Evolutionary conservation across 2,329 filamentous ascomycete genomes (phyloP).

Genomic region (Fusarium siculi): DNA sequence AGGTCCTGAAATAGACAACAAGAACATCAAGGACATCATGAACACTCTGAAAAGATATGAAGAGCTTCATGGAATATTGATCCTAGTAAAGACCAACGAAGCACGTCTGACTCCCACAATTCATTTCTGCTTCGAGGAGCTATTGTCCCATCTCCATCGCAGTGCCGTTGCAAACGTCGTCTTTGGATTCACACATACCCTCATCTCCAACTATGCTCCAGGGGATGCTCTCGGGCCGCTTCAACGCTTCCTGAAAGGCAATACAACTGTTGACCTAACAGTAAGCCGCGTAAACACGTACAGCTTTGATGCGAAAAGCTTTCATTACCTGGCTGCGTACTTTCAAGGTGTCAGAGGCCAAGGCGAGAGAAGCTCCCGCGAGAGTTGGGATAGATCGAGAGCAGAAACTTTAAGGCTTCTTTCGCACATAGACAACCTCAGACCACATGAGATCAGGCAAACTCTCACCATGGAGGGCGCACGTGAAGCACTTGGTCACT

Average conservation of each 20-base stretch:
- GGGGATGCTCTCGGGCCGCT: conserved; percentile 9
- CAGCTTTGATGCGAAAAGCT: conserved; percentile 35
- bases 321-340: conserved; percentile 13
- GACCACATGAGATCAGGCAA: conserved; percentile 31
- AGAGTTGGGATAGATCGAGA: conserved; percentile 35
- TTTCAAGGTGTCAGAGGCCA: neutral
- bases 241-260: neutral
- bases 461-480: conserved; percentile 32
- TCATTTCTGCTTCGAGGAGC: conserved; percentile 26
- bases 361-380: neutral
- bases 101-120: conserved; percentile 8
- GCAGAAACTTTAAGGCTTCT: conserved; percentile 24
- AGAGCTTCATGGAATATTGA: conserved; percentile 28
- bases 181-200: conserved; percentile 32
- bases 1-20: conserved; percentile 15
- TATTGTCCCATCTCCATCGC: conserved; percentile 15
- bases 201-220: conserved; percentile 10
- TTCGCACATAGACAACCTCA: neutral
- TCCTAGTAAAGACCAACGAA: conserved; percentile 21
- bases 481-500: neutral
- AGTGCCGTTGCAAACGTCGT: conserved; percentile 24
- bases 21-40: conserved; percentile 25
- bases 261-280: neutral
- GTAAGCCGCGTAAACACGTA: conserved; percentile 5
- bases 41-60: conserved; percentile 5